A percentile compares a stretch with the other conserved stretches of the same genome.
Conservation (phyloP, 2,329 filamentous ascomycete genomes). For the Fusarium irregulare region DNA sequence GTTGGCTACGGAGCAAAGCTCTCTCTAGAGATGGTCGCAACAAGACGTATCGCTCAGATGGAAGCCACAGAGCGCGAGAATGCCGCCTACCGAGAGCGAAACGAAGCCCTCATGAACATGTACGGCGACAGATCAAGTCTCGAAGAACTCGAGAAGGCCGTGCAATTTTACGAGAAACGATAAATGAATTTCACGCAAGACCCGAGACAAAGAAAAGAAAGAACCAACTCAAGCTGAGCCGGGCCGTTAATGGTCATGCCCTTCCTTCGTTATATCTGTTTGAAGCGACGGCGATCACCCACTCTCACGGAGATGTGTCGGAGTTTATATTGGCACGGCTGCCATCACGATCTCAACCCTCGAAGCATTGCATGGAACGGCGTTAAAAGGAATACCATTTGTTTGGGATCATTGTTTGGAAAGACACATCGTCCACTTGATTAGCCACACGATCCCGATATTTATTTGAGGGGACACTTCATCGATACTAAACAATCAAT, state of each 20-base stretch:
- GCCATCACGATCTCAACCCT: slow-evolving; percentile 25
- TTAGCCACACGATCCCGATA: slow-evolving; percentile 1
- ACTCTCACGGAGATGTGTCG: slow-evolving; percentile 13
- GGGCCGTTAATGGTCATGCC: not conserved
- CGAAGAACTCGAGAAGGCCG: slow-evolving; percentile 60
- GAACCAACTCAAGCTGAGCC: not conserved
- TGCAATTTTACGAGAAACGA: slow-evolving; percentile 59
- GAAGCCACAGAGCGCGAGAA: slow-evolving; percentile 51
- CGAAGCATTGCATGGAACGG: slow-evolving; percentile 36
- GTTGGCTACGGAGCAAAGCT: slow-evolving; percentile 52
- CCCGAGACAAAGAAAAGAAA: not conserved
- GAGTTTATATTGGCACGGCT: slow-evolving; percentile 31
- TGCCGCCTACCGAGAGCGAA: slow-evolving; percentile 51
- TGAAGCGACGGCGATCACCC: slow-evolving; percentile 23
- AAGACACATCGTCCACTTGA: slow-evolving; percentile 4
- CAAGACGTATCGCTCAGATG: slow-evolving; percentile 46
- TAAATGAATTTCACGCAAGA: slow-evolving; percentile 28
- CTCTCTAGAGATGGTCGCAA: slow-evolving; percentile 47
- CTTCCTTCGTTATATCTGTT: slow-evolving; percentile 14
- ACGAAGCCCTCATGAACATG: slow-evolving; percentile 60
- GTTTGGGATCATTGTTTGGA: slow-evolving; percentile 18
- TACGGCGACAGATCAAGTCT: slow-evolving; percentile 63
- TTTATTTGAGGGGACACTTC: not conserved
- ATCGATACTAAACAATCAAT: slow-evolving; percentile 5
- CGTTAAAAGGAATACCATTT: slow-evolving; percentile 41